Evolutionary conservation across 768 basidiomycete genomes (phyloP).

Genomic region (Amanita pseudoporphyria): DNA sequence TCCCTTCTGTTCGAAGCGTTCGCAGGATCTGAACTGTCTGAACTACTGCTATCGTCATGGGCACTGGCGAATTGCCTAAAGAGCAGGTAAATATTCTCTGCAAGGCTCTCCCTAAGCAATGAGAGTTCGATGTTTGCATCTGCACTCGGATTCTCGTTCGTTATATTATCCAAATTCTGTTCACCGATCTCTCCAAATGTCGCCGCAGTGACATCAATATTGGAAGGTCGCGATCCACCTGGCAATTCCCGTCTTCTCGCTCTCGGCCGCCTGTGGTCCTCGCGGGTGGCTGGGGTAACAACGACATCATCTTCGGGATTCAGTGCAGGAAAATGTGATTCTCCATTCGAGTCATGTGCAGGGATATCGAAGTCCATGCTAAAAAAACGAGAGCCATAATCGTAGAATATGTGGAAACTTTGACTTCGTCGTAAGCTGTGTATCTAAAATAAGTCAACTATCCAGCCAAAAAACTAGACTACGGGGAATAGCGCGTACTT

Average conservation of each 20-base stretch:
- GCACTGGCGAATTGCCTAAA: neutral
- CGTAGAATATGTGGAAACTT: neutral
- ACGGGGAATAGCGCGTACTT: conserved; percentile 22
- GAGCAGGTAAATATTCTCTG: neutral
- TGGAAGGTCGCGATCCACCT: neutral
- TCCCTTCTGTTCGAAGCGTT: neutral
- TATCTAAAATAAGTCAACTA: neutral
- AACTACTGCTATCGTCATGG: neutral
- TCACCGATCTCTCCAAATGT: neutral
- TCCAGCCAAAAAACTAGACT: conserved; percentile 1
- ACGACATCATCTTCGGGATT: neutral
- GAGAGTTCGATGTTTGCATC: conserved; percentile 15
- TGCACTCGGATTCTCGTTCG: conserved; percentile 13
- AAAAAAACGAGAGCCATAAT: conserved; percentile 1
- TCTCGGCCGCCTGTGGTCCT: neutral
- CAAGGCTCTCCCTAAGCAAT: conserved; percentile 6
- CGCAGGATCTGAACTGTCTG: neutral
- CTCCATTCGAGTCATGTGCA: neutral
- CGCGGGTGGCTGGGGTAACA: no score
- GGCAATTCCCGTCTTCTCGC: neutral
- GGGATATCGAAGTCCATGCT: neutral
- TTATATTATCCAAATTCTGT: neutral
- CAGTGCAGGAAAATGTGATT: neutral
- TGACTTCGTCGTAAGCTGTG: conserved; percentile 9
- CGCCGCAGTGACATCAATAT: neutral